phyloP scores from a whole-genome alignment of 2,329 filamentous ascomycete genomes.

The Anthostomella pinea region DNA sequence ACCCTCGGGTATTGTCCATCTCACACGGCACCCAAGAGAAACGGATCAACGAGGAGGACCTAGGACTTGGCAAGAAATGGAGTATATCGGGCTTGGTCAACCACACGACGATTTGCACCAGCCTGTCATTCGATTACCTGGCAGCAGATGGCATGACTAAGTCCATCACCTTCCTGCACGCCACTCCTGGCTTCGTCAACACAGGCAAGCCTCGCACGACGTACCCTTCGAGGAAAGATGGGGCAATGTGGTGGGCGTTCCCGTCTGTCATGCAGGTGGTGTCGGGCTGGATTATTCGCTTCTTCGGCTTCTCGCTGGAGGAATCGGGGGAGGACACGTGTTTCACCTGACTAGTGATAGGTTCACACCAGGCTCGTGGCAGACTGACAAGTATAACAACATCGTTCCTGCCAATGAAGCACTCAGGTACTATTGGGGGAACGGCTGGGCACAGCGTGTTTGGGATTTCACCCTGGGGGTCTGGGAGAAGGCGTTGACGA shows the following conservation, averaged over 20 bases:
- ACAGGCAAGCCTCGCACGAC: constrained; percentile 17
- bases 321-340: constrained; percentile 29
- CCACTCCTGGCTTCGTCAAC: constrained; percentile 28
- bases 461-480: not conserved
- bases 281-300: constrained; percentile 15
- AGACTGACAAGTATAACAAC: constrained; percentile 1
- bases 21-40: constrained; percentile 31
- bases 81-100: constrained; percentile 16
- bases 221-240: constrained; percentile 1
- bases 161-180: constrained; percentile 30
- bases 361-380: constrained; percentile 9
- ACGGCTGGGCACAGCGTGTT: constrained; percentile 3
- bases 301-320: constrained; percentile 19
- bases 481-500: constrained; percentile 10
- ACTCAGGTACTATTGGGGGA: constrained; percentile 2
- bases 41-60: constrained; percentile 25
- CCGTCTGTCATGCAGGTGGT: constrained; percentile 8
- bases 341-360: constrained; percentile 26
- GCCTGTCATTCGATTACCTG: constrained; percentile 29
- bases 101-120: constrained; percentile 29
- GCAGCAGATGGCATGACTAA: constrained; percentile 14
- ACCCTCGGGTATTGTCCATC: constrained; percentile 32
- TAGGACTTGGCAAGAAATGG: constrained; percentile 27
- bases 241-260: constrained; percentile 4
- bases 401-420: constrained; percentile 2